Percentiles rank a stretch among this genome's conserved stretches.
These are phyloP conservation scores for Mucor circinelloides DNA, from an alignment of 371 early-diverging fungal genomes.

Conservation along the genomic window DNA sequence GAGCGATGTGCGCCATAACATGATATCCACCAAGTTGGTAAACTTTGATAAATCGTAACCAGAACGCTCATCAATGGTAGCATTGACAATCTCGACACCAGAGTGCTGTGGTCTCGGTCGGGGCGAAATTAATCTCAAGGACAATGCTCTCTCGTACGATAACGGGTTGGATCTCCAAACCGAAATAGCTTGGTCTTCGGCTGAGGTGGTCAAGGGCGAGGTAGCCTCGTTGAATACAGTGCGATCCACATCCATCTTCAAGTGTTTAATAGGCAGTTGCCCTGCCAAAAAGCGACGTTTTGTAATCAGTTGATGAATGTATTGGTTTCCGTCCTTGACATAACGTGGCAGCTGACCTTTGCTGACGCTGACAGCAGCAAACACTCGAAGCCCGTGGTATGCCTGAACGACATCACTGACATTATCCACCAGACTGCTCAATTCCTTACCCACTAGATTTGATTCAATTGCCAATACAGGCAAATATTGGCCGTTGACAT, in stretches of 20 bases:
- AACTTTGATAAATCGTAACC: slow-evolving; percentile 71
- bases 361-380: slow-evolving; percentile 57
- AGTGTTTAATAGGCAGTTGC: slow-evolving; percentile 44
- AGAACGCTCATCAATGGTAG: slow-evolving; percentile 70
- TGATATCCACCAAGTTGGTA: slow-evolving; percentile 65
- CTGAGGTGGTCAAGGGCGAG: slow-evolving; percentile 16
- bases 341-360: slow-evolving; percentile 69
- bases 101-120: slow-evolving; percentile 71
- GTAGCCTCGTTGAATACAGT: slow-evolving; percentile 56
- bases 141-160: slow-evolving; percentile 38
- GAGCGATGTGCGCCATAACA: slow-evolving; percentile 70
- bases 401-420: slow-evolving; percentile 52
- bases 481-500: slow-evolving; percentile 67
- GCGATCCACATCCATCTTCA: slow-evolving; percentile 58
- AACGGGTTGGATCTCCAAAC: slow-evolving; percentile 48
- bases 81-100: slow-evolving; percentile 66
- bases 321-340: slow-evolving; percentile 69
- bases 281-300: slow-evolving; percentile 69
- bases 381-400: slow-evolving; percentile 67
- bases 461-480: slow-evolving; percentile 76
- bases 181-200: slow-evolving; percentile 26
- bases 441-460: slow-evolving; percentile 42
- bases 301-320: slow-evolving; percentile 66
- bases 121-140: slow-evolving; percentile 31
- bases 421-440: slow-evolving; percentile 53